Evolutionary conservation across 352 stramenopile genomes (phyloP).

Genomic region (Plasmopara muralis): DNA sequence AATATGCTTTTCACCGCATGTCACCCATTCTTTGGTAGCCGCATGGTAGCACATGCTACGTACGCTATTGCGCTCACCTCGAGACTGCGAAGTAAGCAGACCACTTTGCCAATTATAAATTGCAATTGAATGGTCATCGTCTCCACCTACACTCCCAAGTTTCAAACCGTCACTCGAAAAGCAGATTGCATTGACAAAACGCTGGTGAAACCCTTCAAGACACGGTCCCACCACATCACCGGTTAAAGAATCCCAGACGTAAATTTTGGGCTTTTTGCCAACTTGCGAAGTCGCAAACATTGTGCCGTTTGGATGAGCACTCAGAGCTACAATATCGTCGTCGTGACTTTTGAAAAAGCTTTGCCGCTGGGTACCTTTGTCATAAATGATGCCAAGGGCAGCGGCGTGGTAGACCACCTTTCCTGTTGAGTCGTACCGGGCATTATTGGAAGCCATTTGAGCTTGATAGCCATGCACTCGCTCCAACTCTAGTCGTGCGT

Average conservation of each 20-base stretch:
- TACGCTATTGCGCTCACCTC: conserved; percentile 59
- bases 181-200: conserved; percentile 54
- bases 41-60: conserved; percentile 41
- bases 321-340: conserved; percentile 82
- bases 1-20: conserved; percentile 64
- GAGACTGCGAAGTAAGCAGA: conserved; percentile 37
- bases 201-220: conserved; percentile 75
- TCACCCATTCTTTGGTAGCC: conserved; percentile 52
- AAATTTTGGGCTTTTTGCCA: conserved; percentile 77
- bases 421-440: conserved; percentile 43
- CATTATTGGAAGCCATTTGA: conserved; percentile 74
- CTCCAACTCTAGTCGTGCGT: conserved; percentile 46
- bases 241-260: conserved; percentile 54
- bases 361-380: conserved; percentile 36
- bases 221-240: conserved; percentile 30
- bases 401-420: conserved; percentile 77
- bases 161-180: conserved; percentile 71
- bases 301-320: conserved; percentile 62
- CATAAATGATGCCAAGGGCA: conserved; percentile 65
- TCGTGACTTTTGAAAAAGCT: conserved; percentile 62
- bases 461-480: conserved; percentile 74
- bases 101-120: conserved; percentile 74
- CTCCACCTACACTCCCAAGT: conserved; percentile 61
- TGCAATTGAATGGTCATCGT: conserved; percentile 80
- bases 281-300: conserved; percentile 86